A percentile compares a stretch with the other conserved stretches of the same genome.
phyloP scores from a whole-genome alignment of 305 asterid genomes.

The Fraxinus baroniana region DNA sequence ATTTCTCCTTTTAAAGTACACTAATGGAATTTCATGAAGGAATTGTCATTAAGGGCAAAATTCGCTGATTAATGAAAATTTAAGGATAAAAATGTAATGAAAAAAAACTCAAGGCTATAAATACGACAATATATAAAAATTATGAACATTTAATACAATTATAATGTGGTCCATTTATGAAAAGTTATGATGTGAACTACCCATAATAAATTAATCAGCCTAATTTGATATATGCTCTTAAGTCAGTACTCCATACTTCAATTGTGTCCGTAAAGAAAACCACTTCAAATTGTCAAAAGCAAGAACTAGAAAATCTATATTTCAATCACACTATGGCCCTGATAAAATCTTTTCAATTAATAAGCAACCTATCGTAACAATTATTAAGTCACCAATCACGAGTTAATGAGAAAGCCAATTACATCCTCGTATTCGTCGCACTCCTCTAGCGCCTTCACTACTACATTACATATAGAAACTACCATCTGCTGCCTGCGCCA shows the following conservation, averaged over 20 bases:
- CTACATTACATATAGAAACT: not conserved
- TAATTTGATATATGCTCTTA: not conserved
- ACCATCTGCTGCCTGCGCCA: not conserved
- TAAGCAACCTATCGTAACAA: not conserved
- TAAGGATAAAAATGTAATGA: not conserved
- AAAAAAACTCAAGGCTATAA: too few relatives aligned
- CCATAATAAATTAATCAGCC: not conserved
- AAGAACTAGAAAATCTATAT: not conserved
- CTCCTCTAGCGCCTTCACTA: not conserved
- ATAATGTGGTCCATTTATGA: not conserved
- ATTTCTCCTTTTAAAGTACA: not conserved
- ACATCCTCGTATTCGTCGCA: not conserved
- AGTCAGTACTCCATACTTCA: not conserved
- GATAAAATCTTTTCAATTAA: not conserved
- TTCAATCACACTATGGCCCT: not conserved
- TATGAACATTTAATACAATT: not conserved
- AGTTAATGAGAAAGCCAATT: not conserved
- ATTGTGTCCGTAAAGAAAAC: not conserved
- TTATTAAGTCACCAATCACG: not conserved
- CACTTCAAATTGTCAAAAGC: not conserved
- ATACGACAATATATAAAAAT: too few relatives aligned
- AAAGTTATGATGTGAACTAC: not conserved
- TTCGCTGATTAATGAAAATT: not conserved
- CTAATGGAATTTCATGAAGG: not conserved
- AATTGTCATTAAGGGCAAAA: not conserved